Conservation (phyloP, 768 basidiomycete genomes). For the Tricholoma terreum region DNA sequence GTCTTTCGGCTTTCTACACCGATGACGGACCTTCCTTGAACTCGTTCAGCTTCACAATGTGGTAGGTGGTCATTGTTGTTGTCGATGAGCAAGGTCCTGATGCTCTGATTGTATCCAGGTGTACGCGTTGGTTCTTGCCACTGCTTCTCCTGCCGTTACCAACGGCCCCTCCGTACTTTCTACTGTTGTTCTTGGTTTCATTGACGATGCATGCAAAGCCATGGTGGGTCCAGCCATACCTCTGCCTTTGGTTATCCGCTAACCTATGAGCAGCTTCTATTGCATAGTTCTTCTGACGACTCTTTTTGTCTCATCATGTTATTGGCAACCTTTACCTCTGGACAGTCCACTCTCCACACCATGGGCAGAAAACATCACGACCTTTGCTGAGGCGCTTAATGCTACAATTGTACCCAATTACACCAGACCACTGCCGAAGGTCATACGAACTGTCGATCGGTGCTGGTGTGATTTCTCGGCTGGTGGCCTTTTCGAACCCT, state of each 20-base stretch:
- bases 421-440: constrained; percentile 44
- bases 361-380: constrained; percentile 70
- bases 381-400: constrained; percentile 65
- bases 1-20: background rate
- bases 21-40: background rate
- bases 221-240: constrained; percentile 50
- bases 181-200: constrained; percentile 73
- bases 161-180: constrained; percentile 76
- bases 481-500: constrained; percentile 69
- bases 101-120: constrained; percentile 43
- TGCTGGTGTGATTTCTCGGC: constrained; percentile 84
- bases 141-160: constrained; percentile 74
- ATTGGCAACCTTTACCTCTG: constrained; percentile 80
- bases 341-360: constrained; percentile 60
- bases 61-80: constrained; percentile 37
- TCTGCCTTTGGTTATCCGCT: background rate
- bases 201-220: constrained; percentile 79
- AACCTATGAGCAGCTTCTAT: constrained; percentile 58
- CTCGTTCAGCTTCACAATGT: constrained; percentile 35
- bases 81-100: background rate
- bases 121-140: constrained; percentile 84
- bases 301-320: constrained; percentile 85
- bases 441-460: constrained; percentile 68
- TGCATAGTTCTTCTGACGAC: constrained; percentile 80
- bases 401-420: constrained; percentile 41